phyloP scores from a whole-genome alignment of 176 grass and related monocot species.

The Tillandsia leiboldiana region DNA sequence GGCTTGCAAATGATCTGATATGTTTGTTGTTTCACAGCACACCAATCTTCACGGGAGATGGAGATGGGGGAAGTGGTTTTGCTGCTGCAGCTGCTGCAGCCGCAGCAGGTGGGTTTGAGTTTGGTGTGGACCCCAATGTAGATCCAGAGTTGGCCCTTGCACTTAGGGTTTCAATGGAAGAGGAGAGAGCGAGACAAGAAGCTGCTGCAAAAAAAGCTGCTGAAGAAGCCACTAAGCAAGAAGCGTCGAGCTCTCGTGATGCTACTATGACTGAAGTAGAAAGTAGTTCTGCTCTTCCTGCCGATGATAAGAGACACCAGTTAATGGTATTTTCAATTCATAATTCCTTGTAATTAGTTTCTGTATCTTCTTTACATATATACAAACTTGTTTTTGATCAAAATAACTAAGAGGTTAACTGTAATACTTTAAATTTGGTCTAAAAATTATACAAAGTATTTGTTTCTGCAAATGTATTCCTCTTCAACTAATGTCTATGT shows the following conservation, averaged over 20 bases:
- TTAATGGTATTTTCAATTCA: slow-evolving; percentile 1
- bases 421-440: background rate
- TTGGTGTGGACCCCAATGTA: slow-evolving; percentile 94
- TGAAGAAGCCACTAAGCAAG: slow-evolving; percentile 16
- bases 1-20: background rate
- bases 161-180: slow-evolving; percentile 93
- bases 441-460: background rate
- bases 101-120: slow-evolving; percentile 75
- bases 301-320: slow-evolving; percentile 9
- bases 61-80: slow-evolving; percentile 87
- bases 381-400: background rate
- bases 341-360: background rate
- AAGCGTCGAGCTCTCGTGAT: slow-evolving; percentile 17
- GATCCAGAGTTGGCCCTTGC: slow-evolving; percentile 93
- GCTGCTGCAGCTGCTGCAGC: slow-evolving; percentile 90
- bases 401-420: background rate
- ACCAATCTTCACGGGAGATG: slow-evolving; percentile 87
- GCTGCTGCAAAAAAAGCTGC: slow-evolving; percentile 36
- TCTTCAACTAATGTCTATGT: background rate
- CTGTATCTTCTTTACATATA: background rate
- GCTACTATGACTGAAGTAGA: slow-evolving; percentile 13
- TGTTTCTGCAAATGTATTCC: background rate
- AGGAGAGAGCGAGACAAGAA: slow-evolving; percentile 90
- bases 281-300: background rate
- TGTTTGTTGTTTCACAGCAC: slow-evolving; percentile 46